These are phyloP conservation scores for Ceratocystis cacaofunesta DNA, from an alignment of 2,329 filamentous ascomycete species.

Conservation along the genomic window DNA sequence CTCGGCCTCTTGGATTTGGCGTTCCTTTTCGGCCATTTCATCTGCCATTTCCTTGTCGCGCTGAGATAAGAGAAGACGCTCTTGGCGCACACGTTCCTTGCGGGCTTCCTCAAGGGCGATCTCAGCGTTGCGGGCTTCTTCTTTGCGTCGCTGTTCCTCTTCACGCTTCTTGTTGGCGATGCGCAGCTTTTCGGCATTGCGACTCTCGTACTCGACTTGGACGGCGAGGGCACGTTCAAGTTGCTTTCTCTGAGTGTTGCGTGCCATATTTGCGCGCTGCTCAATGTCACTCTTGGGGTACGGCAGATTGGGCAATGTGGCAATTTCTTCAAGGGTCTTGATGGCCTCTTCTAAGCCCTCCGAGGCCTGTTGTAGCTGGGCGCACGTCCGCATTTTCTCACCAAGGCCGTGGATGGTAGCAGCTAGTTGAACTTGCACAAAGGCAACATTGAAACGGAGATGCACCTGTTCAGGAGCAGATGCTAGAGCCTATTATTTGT, in stretches of 20 bases:
- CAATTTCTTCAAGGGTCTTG: conserved; percentile 50
- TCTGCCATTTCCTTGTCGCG: conserved; percentile 59
- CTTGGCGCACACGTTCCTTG: conserved; percentile 69
- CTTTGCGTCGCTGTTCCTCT: conserved; percentile 60
- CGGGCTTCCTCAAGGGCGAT: conserved; percentile 57
- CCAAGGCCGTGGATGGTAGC: conserved; percentile 59
- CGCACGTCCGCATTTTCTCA: conserved; percentile 61
- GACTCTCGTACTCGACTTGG: conserved; percentile 83
- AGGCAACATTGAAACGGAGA: conserved; percentile 95
- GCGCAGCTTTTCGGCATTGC: conserved; percentile 76
- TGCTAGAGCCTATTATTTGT: conserved; percentile 47
- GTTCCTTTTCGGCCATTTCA: conserved; percentile 56
- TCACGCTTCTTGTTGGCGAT: conserved; percentile 69
- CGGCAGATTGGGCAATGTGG: conserved; percentile 51
- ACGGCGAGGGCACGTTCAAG: conserved; percentile 70
- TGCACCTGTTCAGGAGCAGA: conserved; percentile 72
- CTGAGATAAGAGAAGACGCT: conserved; percentile 67
- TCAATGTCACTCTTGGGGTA: conserved; percentile 86
- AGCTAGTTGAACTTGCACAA: conserved; percentile 89
- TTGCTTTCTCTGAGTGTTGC: conserved; percentile 86
- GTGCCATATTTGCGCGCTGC: conserved; percentile 91
- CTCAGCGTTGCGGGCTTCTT: conserved; percentile 56
- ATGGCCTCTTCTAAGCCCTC: conserved; percentile 78
- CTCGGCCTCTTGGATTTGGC: conserved; percentile 55
- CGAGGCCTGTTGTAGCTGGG: conserved; percentile 67